Conservation (phyloP, 2,329 filamentous ascomycete genomes). For the Didymella segeticola region DNA sequence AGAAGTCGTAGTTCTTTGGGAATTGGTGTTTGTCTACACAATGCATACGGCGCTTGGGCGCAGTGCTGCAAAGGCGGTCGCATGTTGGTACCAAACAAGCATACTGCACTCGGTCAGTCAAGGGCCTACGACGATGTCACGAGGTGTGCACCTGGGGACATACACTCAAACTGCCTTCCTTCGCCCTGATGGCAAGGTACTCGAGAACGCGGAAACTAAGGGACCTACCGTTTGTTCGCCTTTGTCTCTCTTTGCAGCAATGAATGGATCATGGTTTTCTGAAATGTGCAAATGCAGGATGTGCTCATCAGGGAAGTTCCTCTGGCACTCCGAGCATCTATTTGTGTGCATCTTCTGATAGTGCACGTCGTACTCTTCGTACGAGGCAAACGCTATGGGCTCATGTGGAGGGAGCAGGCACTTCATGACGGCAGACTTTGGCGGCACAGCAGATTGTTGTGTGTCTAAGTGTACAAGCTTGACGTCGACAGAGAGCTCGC, state of each 20-base stretch:
- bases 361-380: slow-evolving; percentile 85
- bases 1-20: slow-evolving; percentile 62
- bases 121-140: neutral
- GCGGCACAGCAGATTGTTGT: slow-evolving; percentile 29
- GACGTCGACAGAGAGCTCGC: slow-evolving; percentile 36
- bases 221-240: slow-evolving; percentile 82
- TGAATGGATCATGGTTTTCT: slow-evolving; percentile 87
- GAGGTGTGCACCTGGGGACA: neutral
- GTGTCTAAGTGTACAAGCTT: slow-evolving; percentile 65
- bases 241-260: slow-evolving; percentile 72
- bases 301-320: slow-evolving; percentile 86
- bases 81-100: slow-evolving; percentile 90
- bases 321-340: slow-evolving; percentile 82
- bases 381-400: slow-evolving; percentile 72
- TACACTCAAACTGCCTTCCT: neutral
- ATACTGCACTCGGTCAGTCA: slow-evolving; percentile 61
- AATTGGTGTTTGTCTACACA: slow-evolving; percentile 95
- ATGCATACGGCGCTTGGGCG: slow-evolving; percentile 84
- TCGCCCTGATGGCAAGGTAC: neutral
- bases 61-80: slow-evolving; percentile 81
- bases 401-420: slow-evolving; percentile 85
- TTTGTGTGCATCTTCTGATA: slow-evolving; percentile 83
- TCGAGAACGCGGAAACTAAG: slow-evolving; percentile 4
- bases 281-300: slow-evolving; percentile 85
- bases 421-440: slow-evolving; percentile 64